Evolutionary conservation across 371 early-diverging fungal genomes (phyloP).

Genomic region (Quaeritorhiza haematococci): DNA sequence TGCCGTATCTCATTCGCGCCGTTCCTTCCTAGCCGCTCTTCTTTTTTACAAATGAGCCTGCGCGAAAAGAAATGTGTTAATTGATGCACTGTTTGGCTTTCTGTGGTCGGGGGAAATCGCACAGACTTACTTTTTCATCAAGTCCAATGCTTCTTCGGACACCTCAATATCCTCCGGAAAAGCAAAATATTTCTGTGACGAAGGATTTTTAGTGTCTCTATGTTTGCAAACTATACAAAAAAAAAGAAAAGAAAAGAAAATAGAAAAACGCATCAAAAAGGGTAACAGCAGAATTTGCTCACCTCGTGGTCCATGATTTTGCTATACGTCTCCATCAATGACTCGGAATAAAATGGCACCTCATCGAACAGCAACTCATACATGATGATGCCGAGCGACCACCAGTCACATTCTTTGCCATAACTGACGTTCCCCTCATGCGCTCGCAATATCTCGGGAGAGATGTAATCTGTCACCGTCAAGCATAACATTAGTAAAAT

Average conservation of each 20-base stretch:
- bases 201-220: neutral
- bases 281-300: neutral
- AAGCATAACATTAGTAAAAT: neutral
- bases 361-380: constrained; percentile 63
- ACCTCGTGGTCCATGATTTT: constrained; percentile 58
- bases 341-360: constrained; percentile 64
- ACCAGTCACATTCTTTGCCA: constrained; percentile 55
- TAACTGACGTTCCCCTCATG: constrained; percentile 45
- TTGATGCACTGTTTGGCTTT: neutral
- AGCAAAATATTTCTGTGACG: constrained; percentile 34
- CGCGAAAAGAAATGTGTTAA: neutral
- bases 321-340: constrained; percentile 55
- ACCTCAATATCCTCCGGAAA: constrained; percentile 40
- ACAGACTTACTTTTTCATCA: constrained; percentile 34
- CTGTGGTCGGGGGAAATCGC: neutral
- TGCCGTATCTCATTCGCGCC: constrained; percentile 68
- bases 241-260: neutral
- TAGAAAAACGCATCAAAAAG: neutral
- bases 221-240: neutral
- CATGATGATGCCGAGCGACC: constrained; percentile 56
- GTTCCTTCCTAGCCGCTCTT: constrained; percentile 66
- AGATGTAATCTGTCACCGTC: constrained; percentile 53
- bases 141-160: constrained; percentile 29
- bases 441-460: constrained; percentile 59
- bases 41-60: constrained; percentile 70